These are phyloP conservation scores for Trypanosoma cruzi DNA, from an alignment of 208 protist species.

Conservation along the genomic window DNA sequence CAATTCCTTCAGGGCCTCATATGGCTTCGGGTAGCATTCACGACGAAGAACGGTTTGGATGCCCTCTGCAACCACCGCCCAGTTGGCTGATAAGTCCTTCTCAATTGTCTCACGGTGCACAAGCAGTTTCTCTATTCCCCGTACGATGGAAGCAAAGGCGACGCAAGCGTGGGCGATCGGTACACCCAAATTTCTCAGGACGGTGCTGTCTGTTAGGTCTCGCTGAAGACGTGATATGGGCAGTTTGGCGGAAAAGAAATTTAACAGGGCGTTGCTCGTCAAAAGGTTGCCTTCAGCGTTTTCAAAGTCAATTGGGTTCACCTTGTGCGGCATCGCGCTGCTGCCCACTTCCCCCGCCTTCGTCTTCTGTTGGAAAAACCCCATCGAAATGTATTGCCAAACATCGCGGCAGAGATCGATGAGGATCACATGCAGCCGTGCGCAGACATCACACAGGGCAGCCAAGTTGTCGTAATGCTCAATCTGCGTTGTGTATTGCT, in stretches of 20 bases:
- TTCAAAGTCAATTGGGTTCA: slow-evolving; percentile 98
- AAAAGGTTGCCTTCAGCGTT: slow-evolving; percentile 97
- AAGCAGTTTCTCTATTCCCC: slow-evolving; percentile 91
- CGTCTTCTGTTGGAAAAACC: slow-evolving; percentile 95
- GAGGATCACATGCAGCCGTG: slow-evolving; percentile 93
- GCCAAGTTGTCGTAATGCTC: slow-evolving; percentile 96
- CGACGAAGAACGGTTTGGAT: slow-evolving; percentile 96
- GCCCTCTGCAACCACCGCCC: slow-evolving; percentile 95
- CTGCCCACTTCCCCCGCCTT: slow-evolving; percentile 94
- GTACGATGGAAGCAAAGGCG: slow-evolving; percentile 82
- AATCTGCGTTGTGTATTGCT: slow-evolving; percentile 95
- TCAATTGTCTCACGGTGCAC: slow-evolving; percentile 75
- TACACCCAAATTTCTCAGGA: slow-evolving; percentile 94
- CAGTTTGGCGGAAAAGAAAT: slow-evolving; percentile 94
- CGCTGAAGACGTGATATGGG: slow-evolving; percentile 96
- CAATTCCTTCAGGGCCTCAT: slow-evolving; percentile 94
- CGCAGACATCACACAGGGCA: slow-evolving; percentile 89
- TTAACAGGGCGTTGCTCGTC: slow-evolving; percentile 93
- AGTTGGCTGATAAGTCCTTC: slow-evolving; percentile 91
- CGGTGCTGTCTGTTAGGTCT: slow-evolving; percentile 96
- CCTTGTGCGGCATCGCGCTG: slow-evolving; percentile 98
- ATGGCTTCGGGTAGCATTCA: slow-evolving; percentile 91
- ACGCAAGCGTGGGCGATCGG: slow-evolving; percentile 91
- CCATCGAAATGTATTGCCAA: slow-evolving; percentile 95
- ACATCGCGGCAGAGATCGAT: slow-evolving; percentile 93